These are phyloP conservation scores for Phalaenopsis aphrodite DNA, from an alignment of 106 monocot species.

Conservation along the genomic window DNA sequence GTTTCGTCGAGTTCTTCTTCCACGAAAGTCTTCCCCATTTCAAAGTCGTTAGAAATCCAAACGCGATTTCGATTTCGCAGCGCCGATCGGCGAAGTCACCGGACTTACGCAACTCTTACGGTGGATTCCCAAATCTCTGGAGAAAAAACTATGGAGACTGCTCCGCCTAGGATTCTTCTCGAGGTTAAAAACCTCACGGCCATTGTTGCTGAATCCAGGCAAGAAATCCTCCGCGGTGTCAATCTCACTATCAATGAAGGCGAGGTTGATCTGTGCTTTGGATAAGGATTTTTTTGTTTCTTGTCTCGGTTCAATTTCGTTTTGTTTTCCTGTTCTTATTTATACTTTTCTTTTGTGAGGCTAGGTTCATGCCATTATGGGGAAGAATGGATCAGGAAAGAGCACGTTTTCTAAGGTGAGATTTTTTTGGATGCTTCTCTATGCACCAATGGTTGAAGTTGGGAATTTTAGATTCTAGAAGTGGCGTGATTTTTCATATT, in stretches of 20 bases:
- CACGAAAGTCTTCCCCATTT: background rate
- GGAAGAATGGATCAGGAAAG: slow-evolving; percentile 95
- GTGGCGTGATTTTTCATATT: background rate
- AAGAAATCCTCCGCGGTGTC: slow-evolving; percentile 73
- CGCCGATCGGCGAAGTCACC: background rate
- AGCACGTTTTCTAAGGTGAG: slow-evolving; percentile 83
- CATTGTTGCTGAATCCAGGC: slow-evolving; percentile 47
- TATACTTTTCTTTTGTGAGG: background rate
- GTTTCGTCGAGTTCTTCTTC: background rate
- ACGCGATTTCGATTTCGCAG: background rate
- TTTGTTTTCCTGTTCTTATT: slow-evolving; percentile 1
- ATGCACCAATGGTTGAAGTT: background rate
- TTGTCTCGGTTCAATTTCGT: background rate
- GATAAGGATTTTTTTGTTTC: background rate
- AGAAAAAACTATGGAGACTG: slow-evolving; percentile 8
- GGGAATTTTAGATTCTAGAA: background rate
- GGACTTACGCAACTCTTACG: background rate
- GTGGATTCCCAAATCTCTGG: background rate
- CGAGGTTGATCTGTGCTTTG: slow-evolving; percentile 36
- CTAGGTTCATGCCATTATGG: slow-evolving; percentile 93
- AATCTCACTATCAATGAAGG: slow-evolving; percentile 76
- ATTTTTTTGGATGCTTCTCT: background rate
- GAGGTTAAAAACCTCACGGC: slow-evolving; percentile 73
- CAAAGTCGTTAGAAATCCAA: background rate
- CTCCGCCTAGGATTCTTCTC: slow-evolving; percentile 33